Percentiles rank a stretch among this genome's conserved stretches.
These are phyloP conservation scores for Blumeria hordei DNA, from an alignment of 2,329 filamentous ascomycete species.

Conservation along the genomic window DNA sequence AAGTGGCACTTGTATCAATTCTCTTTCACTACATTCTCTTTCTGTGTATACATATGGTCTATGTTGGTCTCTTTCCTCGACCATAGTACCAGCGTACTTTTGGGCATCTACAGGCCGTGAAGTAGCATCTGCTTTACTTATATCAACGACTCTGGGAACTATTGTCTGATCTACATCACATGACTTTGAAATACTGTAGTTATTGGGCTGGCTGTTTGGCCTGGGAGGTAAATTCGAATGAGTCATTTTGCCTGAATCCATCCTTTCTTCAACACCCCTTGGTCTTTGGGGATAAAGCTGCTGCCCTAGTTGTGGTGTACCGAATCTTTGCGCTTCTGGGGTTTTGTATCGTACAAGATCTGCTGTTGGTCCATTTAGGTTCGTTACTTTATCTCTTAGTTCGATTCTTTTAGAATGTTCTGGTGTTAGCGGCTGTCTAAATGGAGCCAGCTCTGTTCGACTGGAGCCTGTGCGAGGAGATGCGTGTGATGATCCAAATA, in stretches of 20 bases:
- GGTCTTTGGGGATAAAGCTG: slow-evolving; percentile 23
- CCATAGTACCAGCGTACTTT: slow-evolving; percentile 9
- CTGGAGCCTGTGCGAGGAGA: slow-evolving; percentile 16
- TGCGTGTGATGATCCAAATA: slow-evolving; percentile 18
- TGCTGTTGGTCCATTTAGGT: slow-evolving; percentile 14
- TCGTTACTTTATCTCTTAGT: slow-evolving; percentile 18
- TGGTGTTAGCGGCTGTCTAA: slow-evolving; percentile 48
- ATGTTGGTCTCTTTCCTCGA: slow-evolving; percentile 9
- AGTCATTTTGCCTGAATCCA: slow-evolving; percentile 15
- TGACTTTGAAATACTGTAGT: slow-evolving; percentile 17
- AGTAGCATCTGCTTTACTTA: slow-evolving; percentile 6
- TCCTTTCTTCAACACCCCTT: slow-evolving; percentile 22
- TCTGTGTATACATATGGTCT: slow-evolving; percentile 27
- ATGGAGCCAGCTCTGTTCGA: slow-evolving; percentile 33
- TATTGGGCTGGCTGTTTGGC: slow-evolving; percentile 14
- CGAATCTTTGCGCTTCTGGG: slow-evolving; percentile 32
- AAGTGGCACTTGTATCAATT: slow-evolving; percentile 8
- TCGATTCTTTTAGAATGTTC: slow-evolving; percentile 32
- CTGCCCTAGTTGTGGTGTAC: slow-evolving; percentile 29
- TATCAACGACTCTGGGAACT: slow-evolving; percentile 3
- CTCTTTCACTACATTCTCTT: slow-evolving; percentile 19
- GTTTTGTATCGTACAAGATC: slow-evolving; percentile 24
- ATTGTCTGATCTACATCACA: slow-evolving; percentile 20
- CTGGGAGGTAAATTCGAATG: slow-evolving; percentile 12
- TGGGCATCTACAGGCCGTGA: slow-evolving; percentile 9